Conservation (phyloP, 257 asterid species). For the Misopates orontium region DNA sequence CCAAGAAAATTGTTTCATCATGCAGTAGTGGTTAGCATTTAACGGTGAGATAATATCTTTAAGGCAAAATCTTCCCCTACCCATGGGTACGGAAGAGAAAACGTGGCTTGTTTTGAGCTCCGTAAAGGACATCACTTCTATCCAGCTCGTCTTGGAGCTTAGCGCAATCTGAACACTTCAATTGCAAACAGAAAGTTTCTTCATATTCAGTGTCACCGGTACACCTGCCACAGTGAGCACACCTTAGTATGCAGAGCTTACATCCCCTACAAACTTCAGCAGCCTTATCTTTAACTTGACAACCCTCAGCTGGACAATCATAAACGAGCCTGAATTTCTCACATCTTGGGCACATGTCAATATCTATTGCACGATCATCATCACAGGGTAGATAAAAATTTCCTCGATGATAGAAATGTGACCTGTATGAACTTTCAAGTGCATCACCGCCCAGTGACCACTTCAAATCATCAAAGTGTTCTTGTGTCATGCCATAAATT, state of each 20-base stretch:
- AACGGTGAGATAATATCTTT: neutral
- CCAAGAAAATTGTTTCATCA: neutral
- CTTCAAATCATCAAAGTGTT: conserved; percentile 55
- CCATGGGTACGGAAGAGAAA: conserved; percentile 6
- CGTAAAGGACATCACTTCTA: conserved; percentile 26
- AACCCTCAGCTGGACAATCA: conserved; percentile 80
- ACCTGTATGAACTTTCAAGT: conserved; percentile 39
- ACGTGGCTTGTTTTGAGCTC: conserved; percentile 3
- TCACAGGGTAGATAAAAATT: conserved; percentile 55
- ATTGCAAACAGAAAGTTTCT: conserved; percentile 74
- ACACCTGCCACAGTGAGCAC: conserved; percentile 82
- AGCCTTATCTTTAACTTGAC: conserved; percentile 49
- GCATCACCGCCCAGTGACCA: conserved; percentile 41
- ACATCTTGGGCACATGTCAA: conserved; percentile 79
- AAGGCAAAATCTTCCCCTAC: conserved; percentile 1
- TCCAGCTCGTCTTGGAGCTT: conserved; percentile 32
- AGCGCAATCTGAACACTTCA: conserved; percentile 61
- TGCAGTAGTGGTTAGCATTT: neutral
- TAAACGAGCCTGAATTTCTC: conserved; percentile 66
- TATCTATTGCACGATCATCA: conserved; percentile 72
- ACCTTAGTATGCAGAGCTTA: conserved; percentile 63
- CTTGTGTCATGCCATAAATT: conserved; percentile 53
- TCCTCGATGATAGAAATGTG: conserved; percentile 58
- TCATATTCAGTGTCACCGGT: conserved; percentile 55
- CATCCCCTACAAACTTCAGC: conserved; percentile 70